Evolutionary conservation across 257 asterid genomes (phyloP).

Genomic region (Gynochthodes officinalis): DNA sequence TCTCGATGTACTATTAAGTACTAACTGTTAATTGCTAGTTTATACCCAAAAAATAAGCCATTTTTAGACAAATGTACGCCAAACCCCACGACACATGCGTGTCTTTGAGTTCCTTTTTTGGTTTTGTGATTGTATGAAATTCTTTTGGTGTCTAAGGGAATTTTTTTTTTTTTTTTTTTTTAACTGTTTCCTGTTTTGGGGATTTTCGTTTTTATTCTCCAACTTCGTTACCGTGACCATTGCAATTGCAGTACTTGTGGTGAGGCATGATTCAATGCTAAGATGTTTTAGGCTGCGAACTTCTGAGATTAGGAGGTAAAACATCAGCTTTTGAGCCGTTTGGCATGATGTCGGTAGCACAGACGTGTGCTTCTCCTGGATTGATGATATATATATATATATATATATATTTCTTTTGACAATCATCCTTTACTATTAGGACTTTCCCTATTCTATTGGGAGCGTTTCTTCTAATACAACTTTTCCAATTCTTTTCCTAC

Average conservation of each 20-base stretch:
- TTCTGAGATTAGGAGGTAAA: background rate
- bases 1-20: background rate
- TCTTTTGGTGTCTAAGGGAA: background rate
- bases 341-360: no score
- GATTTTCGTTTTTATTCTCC: background rate
- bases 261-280: background rate
- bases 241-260: background rate
- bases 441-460: no score
- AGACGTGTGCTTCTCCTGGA: no score
- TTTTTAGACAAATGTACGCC: background rate
- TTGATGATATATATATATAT: no score
- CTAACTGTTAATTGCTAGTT: conserved; percentile 1
- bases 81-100: background rate
- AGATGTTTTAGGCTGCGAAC: background rate
- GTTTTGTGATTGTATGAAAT: no score
- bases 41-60: conserved; percentile 12
- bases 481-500: no score
- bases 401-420: no score
- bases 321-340: background rate
- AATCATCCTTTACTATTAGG: no score
- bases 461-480: no score
- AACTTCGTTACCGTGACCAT: background rate
- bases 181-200: no score
- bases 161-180: background rate
- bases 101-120: conserved; percentile 1